Percentiles rank a stretch among this genome's conserved stretches.
Conservation (phyloP, 2,329 filamentous ascomycete genomes). For the Leptographium galeiforme region DNA sequence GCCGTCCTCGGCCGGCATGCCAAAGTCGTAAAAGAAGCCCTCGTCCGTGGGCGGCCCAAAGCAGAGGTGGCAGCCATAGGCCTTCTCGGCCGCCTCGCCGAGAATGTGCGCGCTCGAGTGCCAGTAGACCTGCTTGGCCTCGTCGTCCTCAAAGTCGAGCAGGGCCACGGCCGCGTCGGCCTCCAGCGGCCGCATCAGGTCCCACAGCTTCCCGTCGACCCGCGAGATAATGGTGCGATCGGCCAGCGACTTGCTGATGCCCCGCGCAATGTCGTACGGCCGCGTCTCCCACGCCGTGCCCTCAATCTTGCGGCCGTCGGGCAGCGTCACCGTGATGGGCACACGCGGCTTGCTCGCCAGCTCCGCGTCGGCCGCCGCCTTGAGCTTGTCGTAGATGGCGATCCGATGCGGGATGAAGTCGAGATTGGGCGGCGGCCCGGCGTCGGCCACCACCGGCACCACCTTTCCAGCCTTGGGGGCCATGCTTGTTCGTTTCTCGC, state of each 20-base stretch:
- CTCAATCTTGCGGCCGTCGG: constrained; percentile 54
- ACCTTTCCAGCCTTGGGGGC: constrained; percentile 11
- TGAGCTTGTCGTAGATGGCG: constrained; percentile 76
- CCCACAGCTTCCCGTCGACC: constrained; percentile 79
- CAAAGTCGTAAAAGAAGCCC: constrained; percentile 98
- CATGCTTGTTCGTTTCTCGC: neutral
- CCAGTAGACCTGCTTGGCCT: constrained; percentile 94
- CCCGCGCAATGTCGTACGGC: constrained; percentile 62
- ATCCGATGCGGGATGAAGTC: constrained; percentile 75
- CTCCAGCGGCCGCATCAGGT: constrained; percentile 82
- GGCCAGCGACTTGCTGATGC: constrained; percentile 71
- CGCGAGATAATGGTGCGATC: constrained; percentile 79
- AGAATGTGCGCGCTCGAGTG: constrained; percentile 91
- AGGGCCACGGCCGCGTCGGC: constrained; percentile 74
- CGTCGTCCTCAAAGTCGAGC: constrained; percentile 58
- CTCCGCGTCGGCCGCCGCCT: constrained; percentile 71
- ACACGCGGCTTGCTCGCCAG: constrained; percentile 57
- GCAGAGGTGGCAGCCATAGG: constrained; percentile 83
- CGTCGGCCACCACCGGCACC: constrained; percentile 8
- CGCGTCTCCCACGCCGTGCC: constrained; percentile 89
- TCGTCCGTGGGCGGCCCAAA: constrained; percentile 86
- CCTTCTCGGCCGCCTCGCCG: constrained; percentile 83
- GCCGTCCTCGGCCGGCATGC: constrained; percentile 48
- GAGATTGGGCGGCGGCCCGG: constrained; percentile 34
- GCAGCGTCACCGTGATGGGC: constrained; percentile 60